Evolutionary conservation across 2,329 filamentous ascomycete species (phyloP).

Genomic region (Botrytis pseudocinerea): DNA sequence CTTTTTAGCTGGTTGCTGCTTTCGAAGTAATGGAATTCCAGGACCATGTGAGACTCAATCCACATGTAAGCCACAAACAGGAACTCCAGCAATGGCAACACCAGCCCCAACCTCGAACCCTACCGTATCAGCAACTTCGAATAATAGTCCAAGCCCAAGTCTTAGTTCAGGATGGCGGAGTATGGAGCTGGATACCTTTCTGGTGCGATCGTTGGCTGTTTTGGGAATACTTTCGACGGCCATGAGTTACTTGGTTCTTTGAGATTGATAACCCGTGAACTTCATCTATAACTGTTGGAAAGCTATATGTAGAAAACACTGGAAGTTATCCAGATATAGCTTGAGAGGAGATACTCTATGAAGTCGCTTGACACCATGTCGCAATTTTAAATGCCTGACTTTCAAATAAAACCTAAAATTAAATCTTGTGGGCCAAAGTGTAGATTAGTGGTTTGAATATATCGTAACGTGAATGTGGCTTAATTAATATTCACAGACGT

Average conservation of each 20-base stretch:
- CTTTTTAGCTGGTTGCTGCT: neutral
- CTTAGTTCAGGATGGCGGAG: neutral
- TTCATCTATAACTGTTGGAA: fast-evolving
- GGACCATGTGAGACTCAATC: neutral
- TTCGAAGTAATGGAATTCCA: neutral
- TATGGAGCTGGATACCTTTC: neutral
- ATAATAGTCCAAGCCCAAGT: neutral
- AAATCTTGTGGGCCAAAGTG: neutral
- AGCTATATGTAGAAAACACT: fast-evolving
- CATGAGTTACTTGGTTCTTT: neutral
- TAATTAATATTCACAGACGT: neutral
- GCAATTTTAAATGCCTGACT: neutral
- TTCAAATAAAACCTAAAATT: neutral
- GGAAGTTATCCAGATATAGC: neutral
- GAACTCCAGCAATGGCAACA: too few relatives aligned
- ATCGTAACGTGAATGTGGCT: neutral
- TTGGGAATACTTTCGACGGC: neutral
- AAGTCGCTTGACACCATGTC: fast-evolving
- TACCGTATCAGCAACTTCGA: neutral
- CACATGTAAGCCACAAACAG: neutral
- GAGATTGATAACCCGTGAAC: neutral
- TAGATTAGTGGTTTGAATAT: neutral
- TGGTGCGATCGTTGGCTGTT: neutral
- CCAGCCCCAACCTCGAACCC: neutral
- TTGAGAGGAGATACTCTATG: neutral